Base-by-base conservation (phyloP, 2,329 filamentous ascomycete species). In the Penicillium brevicompactum region DNA sequence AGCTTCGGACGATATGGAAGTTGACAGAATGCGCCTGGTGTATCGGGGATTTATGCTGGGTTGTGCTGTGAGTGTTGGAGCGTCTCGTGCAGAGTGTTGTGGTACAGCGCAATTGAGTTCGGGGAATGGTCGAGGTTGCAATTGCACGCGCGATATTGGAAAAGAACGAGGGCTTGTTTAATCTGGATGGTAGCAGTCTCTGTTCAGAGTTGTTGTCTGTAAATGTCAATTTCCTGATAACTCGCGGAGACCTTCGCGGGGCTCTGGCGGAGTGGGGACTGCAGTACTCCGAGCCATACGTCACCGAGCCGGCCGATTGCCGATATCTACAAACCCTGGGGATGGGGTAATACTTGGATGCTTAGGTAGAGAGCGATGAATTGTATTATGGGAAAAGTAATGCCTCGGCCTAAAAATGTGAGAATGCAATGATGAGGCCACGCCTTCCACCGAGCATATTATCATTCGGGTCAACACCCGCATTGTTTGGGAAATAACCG, bases 231-330 rank as follows among this genome's bases (percentile, higher is more conserved):
- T 30, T 34, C 51, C 52, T 50, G 59, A 58, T 59, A 60, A 57
- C 42, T 52, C 34, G 34, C 34, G 34, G 34, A 37, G 31, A 34
- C 31, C 31, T 56, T 60, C 60, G 63, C 58, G 62, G 63, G 63
- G 63, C 49, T 53, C 51, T 46, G 49, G 51, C 48, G 55, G 51
- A 59, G 61, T 64, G 63, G 63, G 63, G 62, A 66, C 63, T 60
- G 53, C 57, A 55, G 62, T 65, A 58, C 63, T 64, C 63, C 63
- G 63, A 60, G 34, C 41, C 16, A 53, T 63, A 65, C 62, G 62
- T 65, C 62, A 65, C 62, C 40, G 37, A 41, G 31, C 44, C 42
- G 37, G 41, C 45, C 27, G 46, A 8, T 32, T 40, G 31, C 13
- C 31, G 31, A 11, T 34, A 37, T 37, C 11, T 37, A 37, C 34